A percentile compares a stretch with the other conserved stretches of the same genome.
Evolutionary conservation across 164 flowering plant species (phyloP).

Genomic region (Liquidambar formosana): DNA sequence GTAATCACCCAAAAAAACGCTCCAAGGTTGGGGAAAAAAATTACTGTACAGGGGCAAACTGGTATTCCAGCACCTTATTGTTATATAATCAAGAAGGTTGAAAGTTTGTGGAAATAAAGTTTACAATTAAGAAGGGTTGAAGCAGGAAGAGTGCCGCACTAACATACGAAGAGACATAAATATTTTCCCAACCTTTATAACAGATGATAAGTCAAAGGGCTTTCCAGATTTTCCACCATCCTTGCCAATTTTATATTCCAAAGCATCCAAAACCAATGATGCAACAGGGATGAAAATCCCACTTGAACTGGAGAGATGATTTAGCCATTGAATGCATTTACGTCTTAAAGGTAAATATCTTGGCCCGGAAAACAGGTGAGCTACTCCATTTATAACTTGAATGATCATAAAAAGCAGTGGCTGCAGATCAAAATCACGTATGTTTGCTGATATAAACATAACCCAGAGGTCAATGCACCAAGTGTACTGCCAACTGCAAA

Average conservation of each 20-base stretch:
- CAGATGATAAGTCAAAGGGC: constrained; percentile 34
- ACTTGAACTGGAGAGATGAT: constrained; percentile 69
- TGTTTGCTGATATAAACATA: constrained; percentile 50
- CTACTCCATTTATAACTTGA: constrained; percentile 79
- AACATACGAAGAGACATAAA: not conserved
- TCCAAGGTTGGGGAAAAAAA: not conserved
- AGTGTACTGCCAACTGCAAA: constrained; percentile 74
- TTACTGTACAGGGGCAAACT: not conserved
- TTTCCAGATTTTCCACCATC: constrained; percentile 42
- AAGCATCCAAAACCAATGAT: constrained; percentile 58
- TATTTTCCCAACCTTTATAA: constrained; percentile 60
- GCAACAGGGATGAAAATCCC: constrained; percentile 80
- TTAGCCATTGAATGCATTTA: constrained; percentile 86
- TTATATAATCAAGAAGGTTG: not conserved
- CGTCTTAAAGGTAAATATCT: constrained; percentile 78
- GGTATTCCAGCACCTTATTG: not conserved
- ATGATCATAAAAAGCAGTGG: constrained; percentile 52
- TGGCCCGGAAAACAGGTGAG: constrained; percentile 70
- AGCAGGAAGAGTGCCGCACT: not conserved
- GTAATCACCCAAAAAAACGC: not conserved
- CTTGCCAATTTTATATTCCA: constrained; percentile 63
- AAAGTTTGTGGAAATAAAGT: not conserved
- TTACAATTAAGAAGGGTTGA: not conserved
- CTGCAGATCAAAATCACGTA: constrained; percentile 66
- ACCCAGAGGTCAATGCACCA: constrained; percentile 93